Evolutionary conservation across 331 rosid genomes (phyloP).

Genomic region (Pyrus hybrid): DNA sequence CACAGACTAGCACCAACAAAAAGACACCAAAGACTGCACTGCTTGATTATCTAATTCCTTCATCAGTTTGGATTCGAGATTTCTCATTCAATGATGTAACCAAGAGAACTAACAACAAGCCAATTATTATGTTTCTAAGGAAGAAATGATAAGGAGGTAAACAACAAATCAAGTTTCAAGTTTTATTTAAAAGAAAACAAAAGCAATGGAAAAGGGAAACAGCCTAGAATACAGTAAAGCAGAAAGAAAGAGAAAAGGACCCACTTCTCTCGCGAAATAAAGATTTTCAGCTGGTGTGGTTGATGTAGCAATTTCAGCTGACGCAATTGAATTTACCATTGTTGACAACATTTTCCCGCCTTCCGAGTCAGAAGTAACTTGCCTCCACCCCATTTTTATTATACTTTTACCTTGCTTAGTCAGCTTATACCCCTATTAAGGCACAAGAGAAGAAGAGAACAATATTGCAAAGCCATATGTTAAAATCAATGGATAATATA

Average conservation of each 20-base stretch:
- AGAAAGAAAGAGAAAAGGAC: slow-evolving; percentile 13
- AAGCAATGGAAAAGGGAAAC: neutral
- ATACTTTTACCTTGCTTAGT: slow-evolving; percentile 77
- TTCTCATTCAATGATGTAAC: neutral
- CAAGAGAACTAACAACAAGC: neutral
- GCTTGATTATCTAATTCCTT: neutral
- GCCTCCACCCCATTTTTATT: slow-evolving; percentile 65
- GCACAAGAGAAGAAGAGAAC: slow-evolving; percentile 14
- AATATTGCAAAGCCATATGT: neutral
- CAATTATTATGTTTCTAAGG: neutral
- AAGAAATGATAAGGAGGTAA: neutral
- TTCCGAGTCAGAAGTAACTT: slow-evolving; percentile 39
- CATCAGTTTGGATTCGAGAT: neutral
- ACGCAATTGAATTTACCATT: slow-evolving; percentile 40
- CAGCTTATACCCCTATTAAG: slow-evolving; percentile 75
- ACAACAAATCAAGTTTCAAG: neutral
- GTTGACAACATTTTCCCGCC: slow-evolving; percentile 64
- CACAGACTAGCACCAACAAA: neutral
- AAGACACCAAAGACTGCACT: neutral
- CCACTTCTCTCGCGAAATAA: slow-evolving; percentile 55
- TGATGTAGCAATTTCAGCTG: slow-evolving; percentile 21
- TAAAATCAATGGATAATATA: neutral
- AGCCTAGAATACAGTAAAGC: neutral
- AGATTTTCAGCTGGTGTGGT: slow-evolving; percentile 31
- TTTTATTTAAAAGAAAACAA: neutral